Conservation (phyloP, 768 basidiomycete genomes). For the Panellus pusillus region DNA sequence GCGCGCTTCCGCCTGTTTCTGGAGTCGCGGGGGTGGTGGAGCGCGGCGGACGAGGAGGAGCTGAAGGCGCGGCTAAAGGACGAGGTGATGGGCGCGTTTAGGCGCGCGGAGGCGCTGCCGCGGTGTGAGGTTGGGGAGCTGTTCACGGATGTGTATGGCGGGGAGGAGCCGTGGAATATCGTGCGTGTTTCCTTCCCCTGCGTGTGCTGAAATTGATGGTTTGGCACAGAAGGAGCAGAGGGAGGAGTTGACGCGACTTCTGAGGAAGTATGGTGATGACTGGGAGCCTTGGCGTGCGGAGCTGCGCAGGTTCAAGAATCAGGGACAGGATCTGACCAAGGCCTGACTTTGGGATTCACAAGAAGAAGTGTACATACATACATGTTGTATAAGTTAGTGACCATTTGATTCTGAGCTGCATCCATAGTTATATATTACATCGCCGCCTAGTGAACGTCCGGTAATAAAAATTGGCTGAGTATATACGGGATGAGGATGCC, state of each 20-base stretch:
- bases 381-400: too few species aligned
- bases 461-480: constrained; percentile 50
- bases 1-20: constrained; percentile 83
- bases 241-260: constrained; percentile 67
- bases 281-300: constrained; percentile 89
- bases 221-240: constrained; percentile 74
- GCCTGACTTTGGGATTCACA: not conserved
- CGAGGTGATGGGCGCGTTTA: constrained; percentile 79
- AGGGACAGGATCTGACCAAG: constrained; percentile 55
- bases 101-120: constrained; percentile 68
- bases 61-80: constrained; percentile 67
- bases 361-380: too few species aligned
- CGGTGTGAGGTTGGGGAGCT: constrained; percentile 66
- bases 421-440: too few species aligned
- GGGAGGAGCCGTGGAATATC: constrained; percentile 48
- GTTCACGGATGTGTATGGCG: constrained; percentile 14
- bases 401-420: too few species aligned
- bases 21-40: constrained; percentile 86
- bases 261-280: constrained; percentile 82
- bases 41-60: constrained; percentile 67
- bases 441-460: constrained; percentile 10
- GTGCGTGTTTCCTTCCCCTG: constrained; percentile 44
- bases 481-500: constrained; percentile 76
- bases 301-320: constrained; percentile 71
- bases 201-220: not conserved